Evolutionary conservation across 2,329 filamentous ascomycete genomes (phyloP).

Genomic region (Lomentospora prolificans): DNA sequence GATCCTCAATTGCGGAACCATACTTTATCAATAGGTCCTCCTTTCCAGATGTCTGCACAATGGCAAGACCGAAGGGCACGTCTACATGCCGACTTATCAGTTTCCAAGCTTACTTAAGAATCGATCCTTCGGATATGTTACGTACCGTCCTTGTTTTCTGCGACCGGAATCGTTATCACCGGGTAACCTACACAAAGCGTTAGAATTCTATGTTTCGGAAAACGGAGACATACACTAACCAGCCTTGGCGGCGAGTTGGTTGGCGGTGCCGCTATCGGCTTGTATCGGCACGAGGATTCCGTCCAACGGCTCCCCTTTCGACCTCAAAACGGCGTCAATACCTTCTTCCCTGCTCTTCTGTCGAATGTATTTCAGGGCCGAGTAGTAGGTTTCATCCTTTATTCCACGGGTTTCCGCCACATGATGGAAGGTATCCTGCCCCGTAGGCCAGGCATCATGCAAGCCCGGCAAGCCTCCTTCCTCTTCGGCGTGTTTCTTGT

Average conservation of each 20-base stretch:
- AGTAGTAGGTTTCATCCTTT: slow-evolving; percentile 55
- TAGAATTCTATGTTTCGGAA: slow-evolving; percentile 50
- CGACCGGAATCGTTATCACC: slow-evolving; percentile 58
- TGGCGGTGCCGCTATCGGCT: slow-evolving; percentile 54
- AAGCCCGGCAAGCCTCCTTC: slow-evolving; percentile 54
- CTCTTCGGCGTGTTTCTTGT: slow-evolving; percentile 50
- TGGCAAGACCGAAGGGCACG: slow-evolving; percentile 34
- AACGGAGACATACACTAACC: slow-evolving; percentile 25
- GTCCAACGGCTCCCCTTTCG: slow-evolving; percentile 33
- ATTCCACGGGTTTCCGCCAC: slow-evolving; percentile 50
- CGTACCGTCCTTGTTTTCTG: slow-evolving; percentile 33
- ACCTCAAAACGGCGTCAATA: slow-evolving; percentile 56
- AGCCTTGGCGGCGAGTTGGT: slow-evolving; percentile 64
- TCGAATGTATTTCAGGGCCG: slow-evolving; percentile 54
- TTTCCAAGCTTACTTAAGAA: background rate
- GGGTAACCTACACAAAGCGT: slow-evolving; percentile 56
- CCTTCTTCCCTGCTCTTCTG: slow-evolving; percentile 48
- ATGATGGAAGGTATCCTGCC: slow-evolving; percentile 62
- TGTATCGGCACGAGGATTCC: slow-evolving; percentile 53
- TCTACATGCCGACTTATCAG: background rate
- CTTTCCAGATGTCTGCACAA: slow-evolving; percentile 51
- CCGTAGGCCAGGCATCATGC: slow-evolving; percentile 55
- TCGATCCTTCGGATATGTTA: background rate
- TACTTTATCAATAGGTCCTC: slow-evolving; percentile 49
- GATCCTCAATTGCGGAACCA: slow-evolving; percentile 53